Base-by-base conservation (phyloP, 768 basidiomycete species). In the Thelephora ganbajun region DNA sequence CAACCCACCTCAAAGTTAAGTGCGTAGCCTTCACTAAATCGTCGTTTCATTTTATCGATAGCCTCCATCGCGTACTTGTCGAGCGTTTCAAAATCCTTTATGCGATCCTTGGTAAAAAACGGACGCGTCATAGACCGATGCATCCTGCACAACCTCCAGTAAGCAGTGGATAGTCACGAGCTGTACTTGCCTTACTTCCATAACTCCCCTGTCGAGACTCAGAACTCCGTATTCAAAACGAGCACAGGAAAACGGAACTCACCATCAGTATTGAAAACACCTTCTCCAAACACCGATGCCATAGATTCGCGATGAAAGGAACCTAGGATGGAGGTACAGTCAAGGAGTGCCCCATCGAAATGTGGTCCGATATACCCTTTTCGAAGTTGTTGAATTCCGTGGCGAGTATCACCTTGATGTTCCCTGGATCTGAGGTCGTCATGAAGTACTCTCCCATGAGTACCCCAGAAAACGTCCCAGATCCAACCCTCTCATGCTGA, bases 61-160 rank as follows among this genome's bases (percentile, higher is more conserved):
- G 48, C 54, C 3, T 41, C 44, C 18, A 47, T 45, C 3, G 51
- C 51, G 44, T 55, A 54, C 54, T 54, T 22, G 43, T 58, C 57
- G 43, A 60, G 56, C 33, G 58, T 52, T 33, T 60, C 56, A 18
- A 60, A 58, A 48, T 60, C 53, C 2, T 51, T 45, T 43, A 60
- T 58, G 18, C 59, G 51, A 41, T 60, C 59, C 19, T 49, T 51
- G 46, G 50, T 55, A 64, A 86, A 84, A 66, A 84, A 83, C 0
- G 82, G 82, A 0, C 83, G 73, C 0, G 79, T 77, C 66, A 85
- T 79, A 3, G 68, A 55, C 9, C 81, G 75, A 57, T 83, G 80
- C 54, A 80, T 73, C 56, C 80, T 77, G 45, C 0, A 42, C 7
- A 39, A 26, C 12, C 14, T 50, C 18, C 2, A 30, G 3, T n/a